Evolutionary conservation across 1,284 basidiomycete genomes (phyloP).

Genomic region (Kwoniella shivajii): DNA sequence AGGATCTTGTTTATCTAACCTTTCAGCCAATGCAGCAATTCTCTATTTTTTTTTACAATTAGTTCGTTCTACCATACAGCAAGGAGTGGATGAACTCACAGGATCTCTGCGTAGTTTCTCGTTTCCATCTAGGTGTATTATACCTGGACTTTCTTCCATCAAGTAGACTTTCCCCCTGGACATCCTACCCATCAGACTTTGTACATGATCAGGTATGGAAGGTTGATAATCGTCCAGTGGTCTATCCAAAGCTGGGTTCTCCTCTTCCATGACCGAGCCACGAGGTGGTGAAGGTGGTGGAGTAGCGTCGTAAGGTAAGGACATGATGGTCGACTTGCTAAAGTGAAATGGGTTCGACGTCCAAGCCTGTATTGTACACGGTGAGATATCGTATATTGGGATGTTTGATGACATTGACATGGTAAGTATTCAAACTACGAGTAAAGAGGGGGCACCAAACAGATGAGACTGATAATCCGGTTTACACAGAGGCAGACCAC

Average conservation of each 20-base stretch:
- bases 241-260: constrained; percentile 31
- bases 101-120: constrained; percentile 38
- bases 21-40: constrained; percentile 40
- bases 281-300: constrained; percentile 27
- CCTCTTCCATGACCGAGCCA: neutral
- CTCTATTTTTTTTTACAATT: too few species aligned
- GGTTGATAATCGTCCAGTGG: constrained; percentile 42
- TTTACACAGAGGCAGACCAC: too few species aligned
- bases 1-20: constrained; percentile 47
- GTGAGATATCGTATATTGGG: too few species aligned
- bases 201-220: constrained; percentile 42
- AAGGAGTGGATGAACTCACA: constrained; percentile 25
- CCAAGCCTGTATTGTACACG: too few species aligned
- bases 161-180: constrained; percentile 47
- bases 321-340: constrained; percentile 6
- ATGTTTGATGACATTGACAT: too few species aligned
- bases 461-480: too few species aligned
- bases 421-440: too few species aligned
- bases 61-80: too few species aligned
- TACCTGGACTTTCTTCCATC: constrained; percentile 44
- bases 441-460: too few species aligned
- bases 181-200: constrained; percentile 48
- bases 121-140: constrained; percentile 39
- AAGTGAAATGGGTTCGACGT: too few species aligned
- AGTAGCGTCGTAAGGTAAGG: constrained; percentile 45